Conservation (phyloP, 169 alveolate genomes). For the Cyclospora cayetanensis region DNA sequence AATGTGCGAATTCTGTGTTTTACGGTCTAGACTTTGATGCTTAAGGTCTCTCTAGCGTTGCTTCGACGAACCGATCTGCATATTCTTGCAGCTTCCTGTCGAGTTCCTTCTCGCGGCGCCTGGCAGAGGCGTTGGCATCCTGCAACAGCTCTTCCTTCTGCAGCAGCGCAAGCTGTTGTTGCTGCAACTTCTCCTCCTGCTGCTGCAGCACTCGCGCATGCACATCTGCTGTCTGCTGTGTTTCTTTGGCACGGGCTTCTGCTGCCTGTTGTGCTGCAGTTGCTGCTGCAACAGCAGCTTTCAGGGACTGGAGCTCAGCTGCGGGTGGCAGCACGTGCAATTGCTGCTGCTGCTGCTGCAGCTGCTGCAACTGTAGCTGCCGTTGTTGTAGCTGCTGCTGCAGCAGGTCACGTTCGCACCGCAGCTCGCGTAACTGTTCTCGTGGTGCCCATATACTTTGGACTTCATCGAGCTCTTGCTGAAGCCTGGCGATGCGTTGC, state of each 20-base stretch:
- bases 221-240: slow-evolving; percentile 9
- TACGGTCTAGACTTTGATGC: slow-evolving; percentile 3
- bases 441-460: background rate
- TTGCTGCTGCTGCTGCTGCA: slow-evolving; percentile 27
- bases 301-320: background rate
- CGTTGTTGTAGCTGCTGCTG: background rate
- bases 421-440: slow-evolving; percentile 27
- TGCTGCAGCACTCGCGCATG: slow-evolving; percentile 52
- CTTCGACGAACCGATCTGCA: slow-evolving; percentile 28
- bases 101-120: slow-evolving; percentile 21
- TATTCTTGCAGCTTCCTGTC: slow-evolving; percentile 1
- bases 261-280: slow-evolving; percentile 37
- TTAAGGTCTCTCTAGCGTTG: slow-evolving; percentile 2
- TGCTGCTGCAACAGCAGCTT: slow-evolving; percentile 30
- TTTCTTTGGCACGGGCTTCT: slow-evolving; percentile 5
- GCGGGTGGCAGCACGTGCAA: background rate
- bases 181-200: slow-evolving; percentile 52
- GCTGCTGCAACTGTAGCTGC: slow-evolving; percentile 39
- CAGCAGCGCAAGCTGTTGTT: slow-evolving; percentile 29
- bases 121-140: background rate
- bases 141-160: slow-evolving; percentile 45
- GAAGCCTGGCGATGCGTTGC: slow-evolving; percentile 13
- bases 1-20: background rate
- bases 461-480: background rate
- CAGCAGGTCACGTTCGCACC: slow-evolving; percentile 28